Percentiles rank a stretch among this genome's conserved stretches.
Evolutionary conservation across 352 stramenopile species (phyloP).

Genomic region (Poterioochromonas sp.): DNA sequence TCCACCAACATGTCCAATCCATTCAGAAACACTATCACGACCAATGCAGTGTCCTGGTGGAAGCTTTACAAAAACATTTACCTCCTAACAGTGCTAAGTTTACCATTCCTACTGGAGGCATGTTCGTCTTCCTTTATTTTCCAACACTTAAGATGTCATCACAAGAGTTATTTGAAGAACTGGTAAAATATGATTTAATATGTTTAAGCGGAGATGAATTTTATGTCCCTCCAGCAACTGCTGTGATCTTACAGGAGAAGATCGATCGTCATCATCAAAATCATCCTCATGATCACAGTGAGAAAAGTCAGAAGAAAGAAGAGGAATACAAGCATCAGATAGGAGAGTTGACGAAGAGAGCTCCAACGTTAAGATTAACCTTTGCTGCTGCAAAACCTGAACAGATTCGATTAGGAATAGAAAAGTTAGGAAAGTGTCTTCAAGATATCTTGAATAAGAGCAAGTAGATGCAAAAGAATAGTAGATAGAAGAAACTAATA

Average conservation of each 20-base stretch:
- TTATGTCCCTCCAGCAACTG: background rate
- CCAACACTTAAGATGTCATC: background rate
- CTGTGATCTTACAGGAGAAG: background rate
- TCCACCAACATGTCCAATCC: background rate
- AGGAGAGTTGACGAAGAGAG: no score
- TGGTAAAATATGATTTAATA: background rate
- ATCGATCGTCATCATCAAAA: no score
- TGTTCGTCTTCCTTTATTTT: conserved; percentile 18
- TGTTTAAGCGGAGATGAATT: conserved; percentile 1
- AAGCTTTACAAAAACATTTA: background rate
- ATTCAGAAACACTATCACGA: conserved; percentile 11
- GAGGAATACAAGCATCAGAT: no score
- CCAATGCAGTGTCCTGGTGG: background rate
- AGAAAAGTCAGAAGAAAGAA: no score
- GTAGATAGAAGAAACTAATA: no score
- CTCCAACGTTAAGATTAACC: background rate
- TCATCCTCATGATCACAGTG: no score
- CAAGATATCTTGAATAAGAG: background rate
- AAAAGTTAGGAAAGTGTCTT: background rate
- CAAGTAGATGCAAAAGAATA: no score
- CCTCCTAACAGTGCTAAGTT: background rate
- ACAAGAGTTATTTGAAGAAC: background rate
- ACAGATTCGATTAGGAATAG: background rate
- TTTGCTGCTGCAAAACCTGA: background rate
- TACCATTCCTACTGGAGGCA: background rate